Evolutionary conservation across 148 eudicot genomes (phyloP), one percentile per base, ranked within the genome.

Genomic region (Amaranthus hypochondriacus): DNA sequence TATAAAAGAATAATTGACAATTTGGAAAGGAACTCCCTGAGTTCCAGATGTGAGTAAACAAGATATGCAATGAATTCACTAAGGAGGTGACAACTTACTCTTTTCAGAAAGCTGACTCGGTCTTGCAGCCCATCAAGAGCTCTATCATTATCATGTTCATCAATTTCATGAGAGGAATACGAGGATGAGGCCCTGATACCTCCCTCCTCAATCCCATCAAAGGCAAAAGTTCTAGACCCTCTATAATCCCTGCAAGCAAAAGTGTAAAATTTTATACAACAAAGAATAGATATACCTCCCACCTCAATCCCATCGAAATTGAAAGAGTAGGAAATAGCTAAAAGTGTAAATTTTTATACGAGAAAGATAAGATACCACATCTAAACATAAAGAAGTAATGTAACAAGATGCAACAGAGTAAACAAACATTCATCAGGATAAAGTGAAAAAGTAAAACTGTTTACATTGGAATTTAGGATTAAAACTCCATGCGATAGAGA

Each of bases 161-260:
- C 90, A 70, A 92, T 95, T 85, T 95, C 98, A 82, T 82, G 94
- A 58, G 93, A 80, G 70, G 90, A 76, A 73, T 93, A 90, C 15
- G 92, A 90, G 66, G 97, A 79, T 14, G 96, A 78, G 62, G 92
- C 96, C 86, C 93, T 86, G 65, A 92, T 86, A 67, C 98, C 98
- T 73, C 98, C 98, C 79, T 95, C 98, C 83, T 95, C 98, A 73
- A 95, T 89, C 68, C 89, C 94, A 81, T 92, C 94, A 76, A 92
- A 92, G 60, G 88, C 88, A 72, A 90, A 80, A 75, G 84, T 48
- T 84, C 93, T 89, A 71, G 70, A 73, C 54, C 82, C 79, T 51
- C 93, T 89, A 70, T 72, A 74, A n/a, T 94, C 95, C 86, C 96
- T 88, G 85, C 72, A 70, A 57, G 14, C 15, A 66, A 46, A 7